Evolutionary conservation across 805 yeast species (phyloP), one percentile per base, ranked within the genome.

Genomic region (Candida cerambycidarum): DNA sequence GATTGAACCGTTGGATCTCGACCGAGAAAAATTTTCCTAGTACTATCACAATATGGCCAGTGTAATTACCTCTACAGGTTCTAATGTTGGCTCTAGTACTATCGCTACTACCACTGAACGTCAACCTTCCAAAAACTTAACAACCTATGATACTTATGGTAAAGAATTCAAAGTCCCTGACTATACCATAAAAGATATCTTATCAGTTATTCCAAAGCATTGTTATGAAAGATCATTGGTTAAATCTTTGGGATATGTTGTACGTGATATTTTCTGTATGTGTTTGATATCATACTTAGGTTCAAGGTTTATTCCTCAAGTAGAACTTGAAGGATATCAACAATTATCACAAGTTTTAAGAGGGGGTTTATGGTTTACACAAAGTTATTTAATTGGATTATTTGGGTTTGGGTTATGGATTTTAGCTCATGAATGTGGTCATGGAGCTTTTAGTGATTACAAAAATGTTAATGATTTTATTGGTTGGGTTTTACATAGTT

Each of bases 381-480:
- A 84, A 57, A 62, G 79, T 14, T 57, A 73, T 41, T 57, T 67
- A 34, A 78, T 79, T 54, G 77, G 82, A 42, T 62, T 77, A 44
- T 71, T 76, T 50, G 79, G 80, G 5, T 72, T 77, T 43, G 84
- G 85, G 33, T 58, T 78, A 39, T 79, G 83, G 84, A 76, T 79
- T 47, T 59, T 79, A 57, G 82, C 82, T 36, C 83, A 78, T 57
- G 83, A 78, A 61, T 79, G 84, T 67, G 83, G 84, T 32, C 85
- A 79, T 57, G 75, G 73, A 40, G 83, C 83, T 14, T 79, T 79
- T 56, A 72, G 79, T 29, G 81, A 79, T 52, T 76, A 76, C 53
- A 69, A 65, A 44, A 58, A 58, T 53, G 68, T 79, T 40, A 79
- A 79, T 53, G 82, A 79, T 56, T 56, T 71, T 19, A 72, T 77